Evolutionary conservation across 1,139 yeast species (phyloP), one percentile per base, ranked within the genome.

Genomic region (Diutina sp.): DNA sequence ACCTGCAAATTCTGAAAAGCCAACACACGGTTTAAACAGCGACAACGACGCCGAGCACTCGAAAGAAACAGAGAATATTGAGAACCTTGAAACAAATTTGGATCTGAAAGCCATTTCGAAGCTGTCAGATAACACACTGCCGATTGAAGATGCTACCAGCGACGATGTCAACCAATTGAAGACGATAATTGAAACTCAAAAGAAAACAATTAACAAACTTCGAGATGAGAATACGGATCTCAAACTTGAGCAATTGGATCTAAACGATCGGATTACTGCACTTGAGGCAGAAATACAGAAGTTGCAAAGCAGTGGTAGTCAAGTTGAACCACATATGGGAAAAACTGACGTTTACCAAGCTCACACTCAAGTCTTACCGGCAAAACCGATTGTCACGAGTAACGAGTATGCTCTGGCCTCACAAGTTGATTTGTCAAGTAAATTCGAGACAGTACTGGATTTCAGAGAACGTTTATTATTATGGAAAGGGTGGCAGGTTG

Each of bases 401-500:
- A 74, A 73, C 58, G 71, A 66, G 46, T 74, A 70, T 60, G 77
- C 77, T 2, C 64, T 72, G 0, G 57, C 55, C 12, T 69, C 76
- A 4, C 68, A 67, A 54, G 32, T 21, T 28, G 46, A 51, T 25
- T 35, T 51, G 11, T n/a, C 54, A 9, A 21, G 11, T 6, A 35
- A 51, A 45, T 21, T 51, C 8, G 46, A 38, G n/a, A 6, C 9
- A 4, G 54, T 51, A 9, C 46, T 16, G 14, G 77, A 76, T 57
- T 76, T 74, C 64, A 70, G 76, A 63, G 79, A 75, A 58, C 66
- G 68, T 54, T 62, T 76, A 28, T 63, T 74, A 69, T 79, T 82
- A 60, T 90, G 96, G 96, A 83, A 83, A 62, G 84, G 83, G 50
- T 90, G 95, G 93, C 90, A 86, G 65, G 80, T 89, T 4, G 96